These are phyloP conservation scores for Colletotrichum sp. DNA, from an alignment of 2,329 filamentous ascomycete genomes.

Conservation along the genomic window DNA sequence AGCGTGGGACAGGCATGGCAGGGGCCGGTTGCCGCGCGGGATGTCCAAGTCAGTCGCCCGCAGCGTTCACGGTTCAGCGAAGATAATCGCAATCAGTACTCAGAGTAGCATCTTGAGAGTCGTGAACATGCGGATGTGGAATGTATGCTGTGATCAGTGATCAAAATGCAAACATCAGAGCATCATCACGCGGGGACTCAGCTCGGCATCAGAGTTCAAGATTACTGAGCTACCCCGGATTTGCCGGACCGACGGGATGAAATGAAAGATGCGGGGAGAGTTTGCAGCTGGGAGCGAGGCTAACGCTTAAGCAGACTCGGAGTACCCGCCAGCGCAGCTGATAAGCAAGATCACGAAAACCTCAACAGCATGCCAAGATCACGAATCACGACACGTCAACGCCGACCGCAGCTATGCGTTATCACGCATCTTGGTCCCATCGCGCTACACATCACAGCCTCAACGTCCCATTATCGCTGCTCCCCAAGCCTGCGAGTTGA, in stretches of 20 bases:
- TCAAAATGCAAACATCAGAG: background rate
- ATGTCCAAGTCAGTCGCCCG: background rate
- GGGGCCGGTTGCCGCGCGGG: background rate
- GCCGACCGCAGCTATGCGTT: background rate
- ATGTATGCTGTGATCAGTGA: background rate
- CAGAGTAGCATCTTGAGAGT: background rate
- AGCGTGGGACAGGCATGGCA: background rate
- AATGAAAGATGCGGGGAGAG: background rate
- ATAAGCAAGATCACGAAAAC: background rate
- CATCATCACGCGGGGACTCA: background rate
- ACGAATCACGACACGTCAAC: background rate
- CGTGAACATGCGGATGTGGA: background rate
- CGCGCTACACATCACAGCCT: background rate
- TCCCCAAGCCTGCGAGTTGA: background rate
- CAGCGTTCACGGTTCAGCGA: background rate
- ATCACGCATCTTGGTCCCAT: background rate
- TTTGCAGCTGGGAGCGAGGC: background rate
- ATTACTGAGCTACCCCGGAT: background rate
- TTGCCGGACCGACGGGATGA: background rate
- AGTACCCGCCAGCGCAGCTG: background rate
- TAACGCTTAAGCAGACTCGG: background rate
- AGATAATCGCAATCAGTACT: background rate
- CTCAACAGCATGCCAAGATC: background rate
- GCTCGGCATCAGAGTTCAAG: background rate
- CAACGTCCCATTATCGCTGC: background rate